These are phyloP conservation scores for Candida golubevii DNA, from an alignment of 805 yeast species.

Conservation along the genomic window DNA sequence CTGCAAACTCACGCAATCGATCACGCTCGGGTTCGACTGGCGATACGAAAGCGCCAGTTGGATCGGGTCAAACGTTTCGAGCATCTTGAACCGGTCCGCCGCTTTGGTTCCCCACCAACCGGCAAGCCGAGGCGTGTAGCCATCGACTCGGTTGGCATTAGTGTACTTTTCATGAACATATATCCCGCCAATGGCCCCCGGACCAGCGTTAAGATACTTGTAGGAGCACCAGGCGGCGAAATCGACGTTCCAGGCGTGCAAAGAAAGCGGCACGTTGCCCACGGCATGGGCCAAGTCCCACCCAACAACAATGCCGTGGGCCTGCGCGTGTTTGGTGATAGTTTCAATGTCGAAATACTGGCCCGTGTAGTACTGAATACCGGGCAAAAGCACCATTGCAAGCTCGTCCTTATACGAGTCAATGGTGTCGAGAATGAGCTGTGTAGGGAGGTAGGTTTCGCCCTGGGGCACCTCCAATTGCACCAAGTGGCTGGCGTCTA, in stretches of 20 bases:
- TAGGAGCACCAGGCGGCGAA: conserved; percentile 95
- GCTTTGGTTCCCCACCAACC: conserved; percentile 98
- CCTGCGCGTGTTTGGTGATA: conserved; percentile 65
- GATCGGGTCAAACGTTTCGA: conserved; percentile 72
- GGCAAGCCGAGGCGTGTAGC: conserved; percentile 64
- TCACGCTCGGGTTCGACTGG: conserved; percentile 86
- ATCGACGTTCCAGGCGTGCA: conserved; percentile 89
- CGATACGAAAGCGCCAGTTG: conserved; percentile 84
- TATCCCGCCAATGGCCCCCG: conserved; percentile 89
- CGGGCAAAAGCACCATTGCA: conserved; percentile 77
- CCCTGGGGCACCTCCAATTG: conserved; percentile 60
- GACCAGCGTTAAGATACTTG: conserved; percentile 88
- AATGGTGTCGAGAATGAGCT: conserved; percentile 55
- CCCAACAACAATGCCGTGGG: conserved; percentile 56
- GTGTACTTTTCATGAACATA: conserved; percentile 61
- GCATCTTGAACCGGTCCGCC: conserved; percentile 70
- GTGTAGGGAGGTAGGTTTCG: conserved; percentile 54
- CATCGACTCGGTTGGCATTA: conserved; percentile 22
- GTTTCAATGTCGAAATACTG: conserved; percentile 71
- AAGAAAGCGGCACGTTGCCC: conserved; percentile 72
- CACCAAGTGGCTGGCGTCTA: conserved; percentile 49
- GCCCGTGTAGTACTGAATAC: conserved; percentile 90
- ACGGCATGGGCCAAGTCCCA: conserved; percentile 97
- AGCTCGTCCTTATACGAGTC: conserved; percentile 54
- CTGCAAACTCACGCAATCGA: conserved; percentile 72